phyloP scores from a whole-genome alignment of 176 grass and related monocot species.

The barley (Hordeum vulgare) region MorexV3_pseudomolecules_assembly NC_058522.1:478136721-478137220 shows the following conservation, averaged over 20 bases:
- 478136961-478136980: not conserved
- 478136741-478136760: not conserved
- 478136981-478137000: not conserved
- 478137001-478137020: not conserved
- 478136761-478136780: not conserved
- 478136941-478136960: not conserved
- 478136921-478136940: not conserved
- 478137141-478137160: not conserved
- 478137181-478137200: not conserved
- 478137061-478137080: no score
- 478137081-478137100: no score
- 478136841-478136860: no score
- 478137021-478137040: no score
- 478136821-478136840: not conserved
- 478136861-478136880: no score
- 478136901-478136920: no score
- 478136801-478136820: not conserved
- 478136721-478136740: not conserved
- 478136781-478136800: no score
- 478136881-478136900: no score
- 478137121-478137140: not conserved
- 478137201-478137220: not conserved
- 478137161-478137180: not conserved
- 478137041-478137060: no score
- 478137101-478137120: no score